Evolutionary conservation across 805 yeast genomes (phyloP).

Genomic region (Starmerella bacillaris): DNA sequence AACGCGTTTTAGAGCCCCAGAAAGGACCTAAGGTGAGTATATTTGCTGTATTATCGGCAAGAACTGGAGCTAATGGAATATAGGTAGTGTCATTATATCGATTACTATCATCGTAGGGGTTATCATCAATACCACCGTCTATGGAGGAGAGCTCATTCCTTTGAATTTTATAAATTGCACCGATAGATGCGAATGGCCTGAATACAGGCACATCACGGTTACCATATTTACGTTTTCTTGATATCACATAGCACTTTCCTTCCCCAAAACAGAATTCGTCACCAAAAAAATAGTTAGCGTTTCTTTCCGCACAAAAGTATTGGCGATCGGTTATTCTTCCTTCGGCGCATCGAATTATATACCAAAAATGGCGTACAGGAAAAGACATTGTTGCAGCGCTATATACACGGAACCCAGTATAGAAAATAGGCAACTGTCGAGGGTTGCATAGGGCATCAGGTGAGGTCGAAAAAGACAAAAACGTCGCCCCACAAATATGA

Average conservation of each 20-base stretch:
- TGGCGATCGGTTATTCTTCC: constrained; percentile 24
- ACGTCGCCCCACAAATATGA: no score
- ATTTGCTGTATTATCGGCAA: constrained; percentile 38
- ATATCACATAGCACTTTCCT: constrained; percentile 37
- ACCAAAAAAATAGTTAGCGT: constrained; percentile 13
- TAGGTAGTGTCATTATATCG: no score
- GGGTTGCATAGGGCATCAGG: constrained; percentile 14
- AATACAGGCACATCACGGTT: constrained; percentile 29
- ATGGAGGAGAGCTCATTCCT: no score
- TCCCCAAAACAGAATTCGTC: constrained; percentile 6
- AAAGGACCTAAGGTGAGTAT: constrained; percentile 25
- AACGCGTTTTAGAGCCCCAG: constrained; percentile 23
- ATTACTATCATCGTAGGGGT: no score
- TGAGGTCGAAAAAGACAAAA: no score
- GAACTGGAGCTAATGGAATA: constrained; percentile 41
- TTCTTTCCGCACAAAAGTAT: constrained; percentile 10
- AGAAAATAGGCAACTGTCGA: constrained; percentile 20
- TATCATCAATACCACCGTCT: no score
- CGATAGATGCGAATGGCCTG: constrained; percentile 43
- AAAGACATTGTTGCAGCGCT: constrained; percentile 31
- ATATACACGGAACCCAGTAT: constrained; percentile 39
- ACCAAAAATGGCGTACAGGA: constrained; percentile 29
- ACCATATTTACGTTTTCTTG: constrained; percentile 39
- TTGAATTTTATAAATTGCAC: constrained; percentile 40
- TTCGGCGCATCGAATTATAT: constrained; percentile 33